A percentile compares a stretch with the other conserved stretches of the same genome.
Evolutionary conservation across 192 early-diverging fungal species (phyloP).

Genomic region (Pilaira anomala): DNA sequence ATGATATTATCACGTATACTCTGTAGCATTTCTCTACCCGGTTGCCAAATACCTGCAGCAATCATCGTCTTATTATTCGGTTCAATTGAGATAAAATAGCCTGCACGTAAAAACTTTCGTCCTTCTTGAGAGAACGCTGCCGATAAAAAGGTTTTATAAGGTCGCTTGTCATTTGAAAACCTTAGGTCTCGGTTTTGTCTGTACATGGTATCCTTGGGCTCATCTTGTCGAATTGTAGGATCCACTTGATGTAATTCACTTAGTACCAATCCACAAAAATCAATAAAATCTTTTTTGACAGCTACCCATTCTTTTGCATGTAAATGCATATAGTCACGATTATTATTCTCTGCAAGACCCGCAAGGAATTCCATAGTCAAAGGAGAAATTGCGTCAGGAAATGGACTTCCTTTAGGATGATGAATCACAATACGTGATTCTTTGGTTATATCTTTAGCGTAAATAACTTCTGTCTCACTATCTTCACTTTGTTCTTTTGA

Average conservation of each 20-base stretch:
- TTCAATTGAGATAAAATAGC: constrained; percentile 49
- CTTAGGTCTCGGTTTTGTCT: constrained; percentile 56
- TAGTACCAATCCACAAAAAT: constrained; percentile 44
- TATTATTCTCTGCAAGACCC: constrained; percentile 45
- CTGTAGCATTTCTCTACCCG: constrained; percentile 26
- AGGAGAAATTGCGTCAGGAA: constrained; percentile 48
- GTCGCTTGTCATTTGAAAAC: constrained; percentile 53
- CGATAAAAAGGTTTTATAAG: constrained; percentile 51
- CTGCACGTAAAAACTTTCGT: constrained; percentile 46
- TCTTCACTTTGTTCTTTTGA: neutral
- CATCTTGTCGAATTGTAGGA: constrained; percentile 39
- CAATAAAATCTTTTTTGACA: constrained; percentile 43
- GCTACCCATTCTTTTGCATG: constrained; percentile 30
- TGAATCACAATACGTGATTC: neutral
- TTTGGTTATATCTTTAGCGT: neutral
- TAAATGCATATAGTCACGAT: constrained; percentile 47
- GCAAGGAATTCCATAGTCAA: constrained; percentile 47
- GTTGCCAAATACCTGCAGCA: constrained; percentile 50
- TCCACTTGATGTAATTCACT: constrained; percentile 41
- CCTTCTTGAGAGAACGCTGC: constrained; percentile 45
- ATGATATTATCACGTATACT: constrained; percentile 44
- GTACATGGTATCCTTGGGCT: constrained; percentile 46
- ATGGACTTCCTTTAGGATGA: constrained; percentile 33
- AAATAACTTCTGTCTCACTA: neutral
- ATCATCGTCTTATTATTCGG: constrained; percentile 40